phyloP scores from a whole-genome alignment of 2,329 filamentous ascomycete species.

The Knoxdaviesia proteae region DNA sequence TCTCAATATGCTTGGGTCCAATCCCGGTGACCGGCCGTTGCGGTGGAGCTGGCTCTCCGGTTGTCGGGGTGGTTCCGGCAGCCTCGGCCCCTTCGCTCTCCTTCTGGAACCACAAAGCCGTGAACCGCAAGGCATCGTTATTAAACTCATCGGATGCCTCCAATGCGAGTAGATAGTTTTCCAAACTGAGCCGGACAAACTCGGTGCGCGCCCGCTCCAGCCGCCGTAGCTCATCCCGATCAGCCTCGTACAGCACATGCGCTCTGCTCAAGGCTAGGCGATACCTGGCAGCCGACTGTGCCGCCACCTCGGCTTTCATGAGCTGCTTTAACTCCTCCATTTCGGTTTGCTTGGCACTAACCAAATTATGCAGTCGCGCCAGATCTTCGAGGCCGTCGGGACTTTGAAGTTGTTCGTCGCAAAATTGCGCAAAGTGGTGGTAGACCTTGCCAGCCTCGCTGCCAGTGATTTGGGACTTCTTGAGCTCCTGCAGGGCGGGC shows the following conservation, averaged over 20 bases:
- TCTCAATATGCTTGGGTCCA: constrained; percentile 32
- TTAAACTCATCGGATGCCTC: constrained; percentile 73
- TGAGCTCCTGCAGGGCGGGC: constrained; percentile 65
- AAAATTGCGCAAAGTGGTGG: constrained; percentile 88
- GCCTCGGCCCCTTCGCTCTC: constrained; percentile 61
- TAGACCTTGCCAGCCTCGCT: constrained; percentile 71
- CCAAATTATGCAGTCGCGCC: constrained; percentile 52
- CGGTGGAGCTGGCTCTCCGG: too few relatives aligned
- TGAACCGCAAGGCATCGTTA: constrained; percentile 77
- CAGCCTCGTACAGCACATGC: constrained; percentile 77
- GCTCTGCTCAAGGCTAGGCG: constrained; percentile 46
- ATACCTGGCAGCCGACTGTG: constrained; percentile 29
- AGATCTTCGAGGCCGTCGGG: constrained; percentile 71
- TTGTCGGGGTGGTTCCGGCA: constrained; percentile 8
- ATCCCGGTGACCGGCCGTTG: too few relatives aligned
- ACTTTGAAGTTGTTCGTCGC: constrained; percentile 81
- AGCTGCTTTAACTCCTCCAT: constrained; percentile 60
- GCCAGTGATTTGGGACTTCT: constrained; percentile 31
- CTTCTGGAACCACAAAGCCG: constrained; percentile 82
- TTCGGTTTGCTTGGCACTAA: constrained; percentile 43
- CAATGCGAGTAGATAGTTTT: constrained; percentile 80
- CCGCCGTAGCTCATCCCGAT: constrained; percentile 67
- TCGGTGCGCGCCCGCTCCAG: constrained; percentile 57
- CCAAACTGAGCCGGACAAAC: constrained; percentile 71
- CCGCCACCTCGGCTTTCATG: constrained; percentile 28